These are phyloP conservation scores for Hyphopichia burtonii DNA, from an alignment of 1,139 yeast species.

Conservation along the genomic window DNA sequence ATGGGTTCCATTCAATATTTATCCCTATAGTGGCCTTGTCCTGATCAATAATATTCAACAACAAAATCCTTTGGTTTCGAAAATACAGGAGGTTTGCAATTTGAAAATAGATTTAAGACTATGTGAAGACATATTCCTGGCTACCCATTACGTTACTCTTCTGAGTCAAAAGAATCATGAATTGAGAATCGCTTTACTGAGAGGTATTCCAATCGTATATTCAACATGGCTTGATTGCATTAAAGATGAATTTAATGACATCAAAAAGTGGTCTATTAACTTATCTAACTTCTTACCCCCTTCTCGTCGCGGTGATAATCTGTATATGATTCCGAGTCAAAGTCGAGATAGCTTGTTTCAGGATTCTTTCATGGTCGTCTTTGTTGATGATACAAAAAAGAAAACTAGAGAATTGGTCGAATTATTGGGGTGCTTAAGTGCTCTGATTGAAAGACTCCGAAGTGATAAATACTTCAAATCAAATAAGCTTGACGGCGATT, in stretches of 20 bases:
- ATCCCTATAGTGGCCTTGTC: conserved; percentile 5
- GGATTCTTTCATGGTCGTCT: not conserved
- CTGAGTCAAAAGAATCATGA: conserved; percentile 13
- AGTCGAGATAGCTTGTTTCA: not conserved
- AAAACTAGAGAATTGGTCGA: not conserved
- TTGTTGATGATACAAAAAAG: not conserved
- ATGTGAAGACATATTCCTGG: conserved; percentile 15
- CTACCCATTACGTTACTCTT: conserved; percentile 26
- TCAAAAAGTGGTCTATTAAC: conserved; percentile 20
- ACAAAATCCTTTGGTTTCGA: conserved; percentile 4
- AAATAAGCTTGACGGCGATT: not conserved
- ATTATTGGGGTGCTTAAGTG: not conserved
- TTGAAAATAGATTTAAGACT: conserved; percentile 24
- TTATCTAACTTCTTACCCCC: conserved; percentile 17
- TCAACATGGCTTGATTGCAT: conserved; percentile 22
- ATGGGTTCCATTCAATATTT: conserved; percentile 25
- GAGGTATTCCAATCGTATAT: conserved; percentile 27
- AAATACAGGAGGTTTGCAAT: conserved; percentile 9
- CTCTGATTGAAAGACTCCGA: not conserved
- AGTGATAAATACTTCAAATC: not conserved
- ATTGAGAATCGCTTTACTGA: conserved; percentile 22
- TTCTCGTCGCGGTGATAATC: conserved; percentile 6
- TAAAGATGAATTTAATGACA: conserved; percentile 7
- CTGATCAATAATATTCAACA: conserved; percentile 1
- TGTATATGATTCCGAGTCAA: conserved; percentile 13